Conservation (phyloP, 495 filamentous ascomycete species). For the Neurospora sp. region DNA sequence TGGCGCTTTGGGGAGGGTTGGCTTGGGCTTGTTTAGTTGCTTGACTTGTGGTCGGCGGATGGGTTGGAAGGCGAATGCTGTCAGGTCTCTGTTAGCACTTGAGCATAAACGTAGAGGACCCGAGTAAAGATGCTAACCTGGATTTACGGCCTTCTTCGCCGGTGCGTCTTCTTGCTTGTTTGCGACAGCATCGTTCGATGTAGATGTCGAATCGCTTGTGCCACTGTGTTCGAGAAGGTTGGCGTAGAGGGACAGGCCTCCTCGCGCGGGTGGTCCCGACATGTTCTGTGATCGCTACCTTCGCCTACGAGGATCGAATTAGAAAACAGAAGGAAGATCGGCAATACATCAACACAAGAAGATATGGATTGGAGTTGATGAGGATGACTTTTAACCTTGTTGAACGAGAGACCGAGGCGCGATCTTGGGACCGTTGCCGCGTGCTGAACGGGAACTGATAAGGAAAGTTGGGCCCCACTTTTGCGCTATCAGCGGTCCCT, state of each 20-base stretch:
- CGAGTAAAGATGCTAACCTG: conserved; percentile 45
- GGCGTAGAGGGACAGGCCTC: conserved; percentile 46
- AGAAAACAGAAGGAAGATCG: not conserved
- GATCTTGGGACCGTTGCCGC: not conserved
- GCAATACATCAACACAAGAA: not conserved
- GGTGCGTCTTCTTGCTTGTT: conserved; percentile 55
- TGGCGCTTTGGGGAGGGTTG: conserved; percentile 38
- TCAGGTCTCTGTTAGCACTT: conserved; percentile 29
- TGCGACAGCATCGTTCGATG: conserved; percentile 70
- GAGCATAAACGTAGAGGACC: no score
- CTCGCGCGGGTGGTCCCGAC: conserved; percentile 9
- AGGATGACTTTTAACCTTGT: not conserved
- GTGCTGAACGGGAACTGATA: not conserved
- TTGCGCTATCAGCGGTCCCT: not conserved
- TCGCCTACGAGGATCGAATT: not conserved
- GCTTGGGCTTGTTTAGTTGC: conserved; percentile 61
- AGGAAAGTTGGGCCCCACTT: not conserved
- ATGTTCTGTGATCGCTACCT: not conserved
- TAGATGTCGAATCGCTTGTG: conserved; percentile 45
- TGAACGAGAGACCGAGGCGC: not conserved
- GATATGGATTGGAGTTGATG: not conserved
- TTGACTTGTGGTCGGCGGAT: conserved; percentile 56
- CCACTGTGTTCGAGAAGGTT: conserved; percentile 40
- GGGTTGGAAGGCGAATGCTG: conserved; percentile 79
- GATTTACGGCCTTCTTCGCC: conserved; percentile 63